A percentile compares a stretch with the other conserved stretches of the same genome.
phyloP scores from a whole-genome alignment of 2,329 filamentous ascomycete genomes.

The Cladophialophora carrionii region DNA sequence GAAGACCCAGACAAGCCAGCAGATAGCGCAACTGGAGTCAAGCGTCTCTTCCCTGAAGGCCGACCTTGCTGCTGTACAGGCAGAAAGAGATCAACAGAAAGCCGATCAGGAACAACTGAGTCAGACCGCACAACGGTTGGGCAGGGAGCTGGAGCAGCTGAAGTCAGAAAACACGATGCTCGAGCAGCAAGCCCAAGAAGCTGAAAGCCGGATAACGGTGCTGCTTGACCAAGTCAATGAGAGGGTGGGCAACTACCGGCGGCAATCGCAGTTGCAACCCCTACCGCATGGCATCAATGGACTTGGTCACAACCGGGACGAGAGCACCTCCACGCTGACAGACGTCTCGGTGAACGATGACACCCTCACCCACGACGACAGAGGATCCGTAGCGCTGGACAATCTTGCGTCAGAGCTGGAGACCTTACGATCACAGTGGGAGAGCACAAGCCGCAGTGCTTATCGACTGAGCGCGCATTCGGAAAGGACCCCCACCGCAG shows the following conservation, averaged over 20 bases:
- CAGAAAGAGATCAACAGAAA: slow-evolving; percentile 70
- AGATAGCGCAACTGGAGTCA: slow-evolving; percentile 69
- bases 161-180: slow-evolving; percentile 80
- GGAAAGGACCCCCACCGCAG: slow-evolving; percentile 61
- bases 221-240: slow-evolving; percentile 92
- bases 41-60: slow-evolving; percentile 69
- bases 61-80: slow-evolving; percentile 68
- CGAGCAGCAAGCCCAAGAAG: slow-evolving; percentile 82
- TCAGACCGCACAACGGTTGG: slow-evolving; percentile 57
- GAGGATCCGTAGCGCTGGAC: slow-evolving; percentile 76
- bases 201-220: slow-evolving; percentile 89
- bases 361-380: slow-evolving; percentile 54
- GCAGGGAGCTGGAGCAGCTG: slow-evolving; percentile 75
- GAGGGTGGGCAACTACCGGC: slow-evolving; percentile 91
- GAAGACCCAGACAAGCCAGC: slow-evolving; percentile 68
- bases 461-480: slow-evolving; percentile 92
- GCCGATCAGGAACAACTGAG: slow-evolving; percentile 64
- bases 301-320: slow-evolving; percentile 29
- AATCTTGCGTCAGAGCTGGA: slow-evolving; percentile 91
- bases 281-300: slow-evolving; percentile 33
- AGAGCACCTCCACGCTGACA: slow-evolving; percentile 47
- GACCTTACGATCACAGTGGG: slow-evolving; percentile 87
- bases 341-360: slow-evolving; percentile 46
- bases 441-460: slow-evolving; percentile 91
- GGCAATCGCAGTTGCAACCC: slow-evolving; percentile 62